Conservation (phyloP, 2,329 filamentous ascomycete genomes). For the Aspergillus clavatus region DNA sequence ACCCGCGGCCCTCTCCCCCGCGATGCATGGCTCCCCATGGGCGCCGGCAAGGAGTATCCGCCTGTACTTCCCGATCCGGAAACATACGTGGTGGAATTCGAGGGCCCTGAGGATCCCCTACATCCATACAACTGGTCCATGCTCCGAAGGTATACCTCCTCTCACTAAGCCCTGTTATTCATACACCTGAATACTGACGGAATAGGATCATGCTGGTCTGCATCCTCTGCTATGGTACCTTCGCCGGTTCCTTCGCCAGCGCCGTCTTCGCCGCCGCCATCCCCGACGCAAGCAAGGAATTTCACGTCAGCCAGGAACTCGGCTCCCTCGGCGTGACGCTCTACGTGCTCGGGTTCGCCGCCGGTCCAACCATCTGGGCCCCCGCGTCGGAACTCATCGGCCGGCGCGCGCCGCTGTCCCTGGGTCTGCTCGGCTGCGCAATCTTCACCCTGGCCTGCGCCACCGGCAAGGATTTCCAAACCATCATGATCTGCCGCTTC, state of each 20-base stretch:
- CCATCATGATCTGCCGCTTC: constrained; percentile 44
- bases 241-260: constrained; percentile 48
- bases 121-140: constrained; percentile 51
- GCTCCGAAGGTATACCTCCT: constrained; percentile 36
- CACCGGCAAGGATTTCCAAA: constrained; percentile 38
- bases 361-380: constrained; percentile 61
- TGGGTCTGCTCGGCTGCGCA: constrained; percentile 40
- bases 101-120: constrained; percentile 48
- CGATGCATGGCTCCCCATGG: constrained; percentile 23
- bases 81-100: constrained; percentile 54
- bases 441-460: constrained; percentile 47
- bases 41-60: constrained; percentile 46
- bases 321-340: constrained; percentile 46
- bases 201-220: constrained; percentile 18
- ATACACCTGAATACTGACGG: not conserved
- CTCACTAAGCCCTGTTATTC: not conserved
- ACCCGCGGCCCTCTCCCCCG: constrained; percentile 15
- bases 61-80: constrained; percentile 47
- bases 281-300: constrained; percentile 46
- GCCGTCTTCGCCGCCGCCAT: constrained; percentile 68
- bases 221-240: constrained; percentile 43
- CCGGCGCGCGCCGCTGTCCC: constrained; percentile 48
- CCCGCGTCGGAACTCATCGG: constrained; percentile 59
- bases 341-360: constrained; percentile 50
- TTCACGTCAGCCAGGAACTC: constrained; percentile 43